phyloP scores from a whole-genome alignment of 441 rosid genomes.

The Geranium incanum region DNA sequence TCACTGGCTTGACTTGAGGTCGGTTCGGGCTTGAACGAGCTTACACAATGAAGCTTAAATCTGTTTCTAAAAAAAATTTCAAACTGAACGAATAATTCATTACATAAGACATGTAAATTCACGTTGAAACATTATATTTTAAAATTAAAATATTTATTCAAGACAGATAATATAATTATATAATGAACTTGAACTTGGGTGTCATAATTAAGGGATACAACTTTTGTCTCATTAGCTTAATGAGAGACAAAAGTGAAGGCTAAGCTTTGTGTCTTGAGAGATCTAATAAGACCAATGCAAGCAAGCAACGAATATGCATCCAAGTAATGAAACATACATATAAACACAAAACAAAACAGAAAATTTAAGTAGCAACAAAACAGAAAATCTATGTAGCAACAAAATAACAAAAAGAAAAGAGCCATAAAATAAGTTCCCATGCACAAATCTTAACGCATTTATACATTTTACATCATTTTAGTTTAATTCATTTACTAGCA shows the following conservation, averaged over 20 bases:
- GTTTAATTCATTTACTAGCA: neutral
- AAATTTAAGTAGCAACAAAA: neutral
- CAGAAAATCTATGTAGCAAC: neutral
- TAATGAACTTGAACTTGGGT: slow-evolving; percentile 2
- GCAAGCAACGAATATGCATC: slow-evolving; percentile 49
- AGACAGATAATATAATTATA: too few relatives aligned
- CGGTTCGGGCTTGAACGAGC: too few relatives aligned
- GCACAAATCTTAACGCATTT: slow-evolving; percentile 27
- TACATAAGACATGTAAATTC: too few relatives aligned
- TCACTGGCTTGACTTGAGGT: too few relatives aligned
- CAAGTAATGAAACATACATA: neutral
- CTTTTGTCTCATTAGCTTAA: slow-evolving; percentile 38
- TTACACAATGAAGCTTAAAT: too few relatives aligned
- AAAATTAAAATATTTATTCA: too few relatives aligned
- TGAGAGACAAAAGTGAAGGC: slow-evolving; percentile 28
- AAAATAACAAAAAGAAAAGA: neutral
- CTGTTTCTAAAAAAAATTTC: too few relatives aligned
- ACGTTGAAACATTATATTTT: too few relatives aligned
- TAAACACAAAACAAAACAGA: neutral
- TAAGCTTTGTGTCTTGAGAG: slow-evolving; percentile 33
- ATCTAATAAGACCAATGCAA: slow-evolving; percentile 33
- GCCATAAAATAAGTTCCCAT: slow-evolving; percentile 12
- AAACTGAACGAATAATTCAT: too few relatives aligned
- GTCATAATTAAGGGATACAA: slow-evolving; percentile 16
- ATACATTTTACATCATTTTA: neutral